These are phyloP conservation scores for Rhinocladiella mackenziei DNA, from an alignment of 2,329 filamentous ascomycete genomes.

Conservation along the genomic window DNA sequence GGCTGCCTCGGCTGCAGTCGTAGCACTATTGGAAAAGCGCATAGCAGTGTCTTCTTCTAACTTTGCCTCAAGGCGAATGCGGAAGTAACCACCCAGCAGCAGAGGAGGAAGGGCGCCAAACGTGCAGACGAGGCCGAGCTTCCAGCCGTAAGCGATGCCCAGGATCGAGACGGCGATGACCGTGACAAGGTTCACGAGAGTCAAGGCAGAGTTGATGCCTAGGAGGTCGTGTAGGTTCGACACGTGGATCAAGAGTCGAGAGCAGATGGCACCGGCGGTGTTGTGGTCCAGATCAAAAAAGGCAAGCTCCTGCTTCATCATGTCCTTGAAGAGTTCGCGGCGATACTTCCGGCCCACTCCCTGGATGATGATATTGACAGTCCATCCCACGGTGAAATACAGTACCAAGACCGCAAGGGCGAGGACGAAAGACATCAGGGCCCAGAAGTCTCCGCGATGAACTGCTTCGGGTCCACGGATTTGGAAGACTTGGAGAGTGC, in stretches of 20 bases:
- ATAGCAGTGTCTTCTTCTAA: conserved; percentile 45
- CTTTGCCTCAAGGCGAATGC: conserved; percentile 49
- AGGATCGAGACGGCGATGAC: conserved; percentile 46
- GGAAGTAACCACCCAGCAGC: conserved; percentile 45
- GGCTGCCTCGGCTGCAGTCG: conserved; percentile 50
- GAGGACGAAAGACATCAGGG: conserved; percentile 47
- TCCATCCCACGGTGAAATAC: conserved; percentile 40
- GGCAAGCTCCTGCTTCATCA: too few relatives aligned
- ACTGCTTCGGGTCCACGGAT: conserved; percentile 21
- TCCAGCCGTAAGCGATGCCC: conserved; percentile 47
- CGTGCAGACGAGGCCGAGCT: conserved; percentile 46
- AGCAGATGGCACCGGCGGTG: conserved; percentile 32
- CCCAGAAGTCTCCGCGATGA: conserved; percentile 38
- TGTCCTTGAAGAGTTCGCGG: too few relatives aligned
- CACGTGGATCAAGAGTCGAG: conserved; percentile 30
- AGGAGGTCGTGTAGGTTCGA: conserved; percentile 47
- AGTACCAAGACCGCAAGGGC: conserved; percentile 38
- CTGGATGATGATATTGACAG: conserved; percentile 32
- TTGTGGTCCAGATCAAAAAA: conserved; percentile 36
- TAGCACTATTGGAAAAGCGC: conserved; percentile 47
- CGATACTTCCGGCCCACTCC: too few relatives aligned
- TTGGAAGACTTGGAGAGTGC: conserved; percentile 30
- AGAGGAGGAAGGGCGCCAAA: conserved; percentile 48
- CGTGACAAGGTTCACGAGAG: conserved; percentile 47
- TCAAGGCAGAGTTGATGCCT: conserved; percentile 47